Percentiles rank a stretch among this genome's conserved stretches.
phyloP scores from a whole-genome alignment of 352 stramenopile species.

The Globisporangium yorkense region DNA sequence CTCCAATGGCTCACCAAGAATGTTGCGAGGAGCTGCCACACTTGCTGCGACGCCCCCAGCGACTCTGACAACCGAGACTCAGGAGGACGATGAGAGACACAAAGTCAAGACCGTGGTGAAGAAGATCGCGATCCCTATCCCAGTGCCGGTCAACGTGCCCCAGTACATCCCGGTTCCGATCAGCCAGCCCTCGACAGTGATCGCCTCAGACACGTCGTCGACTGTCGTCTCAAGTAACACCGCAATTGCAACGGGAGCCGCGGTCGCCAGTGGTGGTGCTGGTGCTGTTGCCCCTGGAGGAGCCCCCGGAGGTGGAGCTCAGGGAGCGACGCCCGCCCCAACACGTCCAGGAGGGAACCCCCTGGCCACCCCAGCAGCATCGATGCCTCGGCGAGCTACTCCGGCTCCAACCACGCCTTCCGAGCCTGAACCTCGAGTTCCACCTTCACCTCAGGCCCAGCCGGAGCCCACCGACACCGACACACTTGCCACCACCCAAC shows the following conservation, averaged over 20 bases:
- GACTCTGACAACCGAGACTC: neutral
- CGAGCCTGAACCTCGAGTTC: neutral
- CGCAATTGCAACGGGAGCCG: neutral
- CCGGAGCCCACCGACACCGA: neutral
- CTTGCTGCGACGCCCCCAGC: neutral
- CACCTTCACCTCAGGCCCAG: neutral
- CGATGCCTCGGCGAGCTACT: neutral
- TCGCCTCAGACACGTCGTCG: neutral
- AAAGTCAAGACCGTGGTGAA: slow-evolving; percentile 2
- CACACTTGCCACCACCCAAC: too few relatives aligned
- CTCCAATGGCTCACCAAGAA: neutral
- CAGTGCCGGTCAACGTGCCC: slow-evolving; percentile 1
- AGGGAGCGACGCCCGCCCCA: slow-evolving; percentile 1
- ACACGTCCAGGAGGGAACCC: neutral
- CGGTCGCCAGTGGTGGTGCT: neutral
- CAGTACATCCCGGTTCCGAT: slow-evolving; percentile 5
- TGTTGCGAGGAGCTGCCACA: neutral
- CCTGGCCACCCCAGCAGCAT: slow-evolving; percentile 1
- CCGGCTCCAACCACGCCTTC: neutral
- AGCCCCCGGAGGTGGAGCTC: neutral
- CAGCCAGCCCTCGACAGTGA: neutral
- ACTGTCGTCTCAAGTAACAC: neutral
- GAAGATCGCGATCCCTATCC: slow-evolving; percentile 1
- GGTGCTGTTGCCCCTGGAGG: neutral
- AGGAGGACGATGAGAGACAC: neutral